phyloP scores from a whole-genome alignment of 768 basidiomycete genomes.

The Dentipellis sp. region DNA sequence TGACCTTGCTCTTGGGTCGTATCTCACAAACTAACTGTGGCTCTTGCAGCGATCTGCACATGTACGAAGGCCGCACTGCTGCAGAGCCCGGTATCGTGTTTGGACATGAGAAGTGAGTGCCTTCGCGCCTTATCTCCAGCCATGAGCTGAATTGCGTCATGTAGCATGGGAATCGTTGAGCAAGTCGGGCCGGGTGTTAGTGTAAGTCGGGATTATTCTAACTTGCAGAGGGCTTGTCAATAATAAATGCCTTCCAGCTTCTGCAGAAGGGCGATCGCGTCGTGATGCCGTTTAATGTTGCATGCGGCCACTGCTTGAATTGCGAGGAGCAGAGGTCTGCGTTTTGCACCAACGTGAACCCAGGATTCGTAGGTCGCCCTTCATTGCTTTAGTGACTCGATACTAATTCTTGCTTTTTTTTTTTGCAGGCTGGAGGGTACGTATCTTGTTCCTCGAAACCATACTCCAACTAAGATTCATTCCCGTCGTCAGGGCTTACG shows the following conservation, averaged over 20 bases:
- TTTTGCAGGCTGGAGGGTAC: constrained; percentile 35
- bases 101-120: constrained; percentile 43
- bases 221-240: not conserved
- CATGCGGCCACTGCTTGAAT: constrained; percentile 47
- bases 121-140: not conserved
- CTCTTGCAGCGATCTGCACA: constrained; percentile 35
- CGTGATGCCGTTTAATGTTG: constrained; percentile 55
- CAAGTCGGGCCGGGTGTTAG: constrained; percentile 37
- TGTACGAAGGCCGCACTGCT: constrained; percentile 48
- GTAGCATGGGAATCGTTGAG: constrained; percentile 42
- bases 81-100: constrained; percentile 42
- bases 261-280: constrained; percentile 49
- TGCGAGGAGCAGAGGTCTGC: constrained; percentile 45
- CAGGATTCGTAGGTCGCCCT: constrained; percentile 37
- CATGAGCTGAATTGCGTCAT: not conserved
- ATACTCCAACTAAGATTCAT: not conserved
- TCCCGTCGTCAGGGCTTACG: constrained; percentile 32
- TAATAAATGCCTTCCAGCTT: constrained; percentile 21
- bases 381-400: not conserved
- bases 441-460: constrained; percentile 3
- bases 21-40: not conserved
- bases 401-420: not conserved
- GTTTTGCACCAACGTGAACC: constrained; percentile 50
- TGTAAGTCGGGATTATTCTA: constrained; percentile 18
- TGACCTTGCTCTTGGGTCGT: not conserved